Conservation (phyloP, 1,284 basidiomycete genomes). For the Leccinum angustisporum region DNA sequence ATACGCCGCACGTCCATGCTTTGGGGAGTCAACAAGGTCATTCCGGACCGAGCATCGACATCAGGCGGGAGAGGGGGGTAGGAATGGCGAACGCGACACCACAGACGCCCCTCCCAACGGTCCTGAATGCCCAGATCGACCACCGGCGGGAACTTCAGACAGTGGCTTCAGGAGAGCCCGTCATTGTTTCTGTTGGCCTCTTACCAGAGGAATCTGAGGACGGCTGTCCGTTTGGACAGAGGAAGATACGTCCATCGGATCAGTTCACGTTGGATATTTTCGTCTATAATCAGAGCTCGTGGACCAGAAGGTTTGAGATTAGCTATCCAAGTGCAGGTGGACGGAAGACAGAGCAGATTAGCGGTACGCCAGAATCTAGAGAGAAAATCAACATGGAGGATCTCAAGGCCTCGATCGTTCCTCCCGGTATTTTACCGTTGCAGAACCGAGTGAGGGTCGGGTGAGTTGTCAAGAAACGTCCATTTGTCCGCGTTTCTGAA, state of each 20-base stretch:
- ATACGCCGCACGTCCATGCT: constrained; percentile 54
- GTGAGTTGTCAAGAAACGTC: constrained; percentile 41
- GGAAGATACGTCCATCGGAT: constrained; percentile 67
- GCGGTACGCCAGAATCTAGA: constrained; percentile 6
- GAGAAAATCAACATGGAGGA: constrained; percentile 22
- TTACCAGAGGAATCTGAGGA: constrained; percentile 34
- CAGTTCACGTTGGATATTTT: constrained; percentile 85
- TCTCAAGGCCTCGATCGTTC: constrained; percentile 39
- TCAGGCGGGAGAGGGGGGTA: constrained; percentile 53
- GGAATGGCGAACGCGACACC: constrained; percentile 38
- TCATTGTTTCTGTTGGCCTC: constrained; percentile 76
- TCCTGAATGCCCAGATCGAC: constrained; percentile 38
- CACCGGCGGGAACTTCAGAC: constrained; percentile 29
- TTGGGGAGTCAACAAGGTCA: constrained; percentile 46
- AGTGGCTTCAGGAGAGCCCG: constrained; percentile 45
- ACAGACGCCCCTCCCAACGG: constrained; percentile 55
- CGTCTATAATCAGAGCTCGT: constrained; percentile 82
- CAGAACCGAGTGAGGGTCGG: constrained; percentile 83
- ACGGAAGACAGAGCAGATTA: constrained; percentile 40
- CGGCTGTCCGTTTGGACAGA: constrained; percentile 30
- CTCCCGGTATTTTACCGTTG: constrained; percentile 70
- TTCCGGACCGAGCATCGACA: constrained; percentile 62
- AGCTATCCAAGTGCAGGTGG: constrained; percentile 56
- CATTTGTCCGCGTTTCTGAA: constrained; percentile 11
- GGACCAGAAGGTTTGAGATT: constrained; percentile 77